A percentile compares a stretch with the other conserved stretches of the same genome.
These are phyloP conservation scores for Pseudocercospora vitis DNA, from an alignment of 2,329 filamentous ascomycete species.

Conservation along the genomic window DNA sequence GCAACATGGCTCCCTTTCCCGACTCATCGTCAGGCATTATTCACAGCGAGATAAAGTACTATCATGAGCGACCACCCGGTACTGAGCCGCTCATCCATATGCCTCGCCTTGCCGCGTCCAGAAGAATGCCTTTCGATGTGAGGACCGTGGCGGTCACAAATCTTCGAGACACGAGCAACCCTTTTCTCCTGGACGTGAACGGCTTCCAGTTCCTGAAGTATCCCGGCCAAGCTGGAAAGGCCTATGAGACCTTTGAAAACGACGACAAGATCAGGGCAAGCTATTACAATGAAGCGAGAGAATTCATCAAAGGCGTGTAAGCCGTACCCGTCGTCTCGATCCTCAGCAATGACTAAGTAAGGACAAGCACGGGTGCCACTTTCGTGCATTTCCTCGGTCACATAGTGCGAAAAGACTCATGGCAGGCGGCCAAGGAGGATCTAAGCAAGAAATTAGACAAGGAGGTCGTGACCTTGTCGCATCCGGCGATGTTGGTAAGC, in stretches of 20 bases:
- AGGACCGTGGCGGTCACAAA: conserved; percentile 8
- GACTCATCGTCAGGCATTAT: background rate
- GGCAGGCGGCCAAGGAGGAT: conserved; percentile 10
- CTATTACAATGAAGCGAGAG: conserved; percentile 14
- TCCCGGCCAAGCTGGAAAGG: background rate
- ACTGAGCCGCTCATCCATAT: background rate
- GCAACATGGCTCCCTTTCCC: background rate
- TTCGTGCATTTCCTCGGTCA: conserved; percentile 14
- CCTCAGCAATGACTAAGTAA: background rate
- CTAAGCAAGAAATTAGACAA: conserved; percentile 13
- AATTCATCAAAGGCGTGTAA: conserved; percentile 12
- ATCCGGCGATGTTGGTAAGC: background rate
- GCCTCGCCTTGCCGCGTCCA: background rate
- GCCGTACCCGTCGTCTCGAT: background rate
- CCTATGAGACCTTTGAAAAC: conserved; percentile 11
- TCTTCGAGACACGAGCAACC: conserved; percentile 2
- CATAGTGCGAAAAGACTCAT: conserved; percentile 10
- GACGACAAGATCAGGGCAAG: conserved; percentile 13
- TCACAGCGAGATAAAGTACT: background rate
- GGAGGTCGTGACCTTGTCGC: background rate
- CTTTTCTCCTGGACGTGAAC: conserved; percentile 11
- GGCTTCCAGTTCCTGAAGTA: conserved; percentile 16
- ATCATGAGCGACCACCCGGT: background rate
- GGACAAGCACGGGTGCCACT: conserved; percentile 10
- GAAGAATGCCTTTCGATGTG: background rate